Conservation (phyloP, 371 early-diverging fungal species). For the Mucor sp. region DNA sequence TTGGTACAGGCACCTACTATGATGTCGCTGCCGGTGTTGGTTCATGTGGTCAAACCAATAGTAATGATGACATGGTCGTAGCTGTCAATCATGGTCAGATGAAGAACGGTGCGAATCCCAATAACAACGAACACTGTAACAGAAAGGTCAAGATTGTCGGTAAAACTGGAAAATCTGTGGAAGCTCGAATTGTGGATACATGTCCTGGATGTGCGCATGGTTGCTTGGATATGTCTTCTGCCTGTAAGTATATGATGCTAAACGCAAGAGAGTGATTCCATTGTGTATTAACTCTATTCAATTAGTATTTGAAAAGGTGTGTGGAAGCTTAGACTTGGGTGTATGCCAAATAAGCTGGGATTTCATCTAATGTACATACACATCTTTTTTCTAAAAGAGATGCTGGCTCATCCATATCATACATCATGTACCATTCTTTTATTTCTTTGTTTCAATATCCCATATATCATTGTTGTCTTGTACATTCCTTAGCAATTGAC, state of each 20-base stretch:
- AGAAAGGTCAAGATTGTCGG: constrained; percentile 14
- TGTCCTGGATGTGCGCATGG: constrained; percentile 60
- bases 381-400: background rate
- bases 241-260: constrained; percentile 18
- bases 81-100: constrained; percentile 24
- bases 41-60: constrained; percentile 19
- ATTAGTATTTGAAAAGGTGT: constrained; percentile 29
- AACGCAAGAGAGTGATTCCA: too few relatives aligned
- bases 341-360: constrained; percentile 26
- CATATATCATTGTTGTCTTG: background rate
- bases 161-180: constrained; percentile 35
- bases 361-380: constrained; percentile 9
- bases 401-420: background rate
- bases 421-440: background rate
- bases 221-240: constrained; percentile 54
- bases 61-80: constrained; percentile 19
- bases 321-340: constrained; percentile 23
- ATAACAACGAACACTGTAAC: constrained; percentile 24
- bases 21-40: constrained; percentile 21
- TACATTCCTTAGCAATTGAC: background rate
- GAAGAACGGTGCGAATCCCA: constrained; percentile 41
- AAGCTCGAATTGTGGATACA: constrained; percentile 53
- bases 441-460: background rate
- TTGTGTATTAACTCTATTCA: background rate
- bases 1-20: constrained; percentile 26